Conservation (phyloP, 352 stramenopile species). For the Phytophthora pluvialis region DNA sequence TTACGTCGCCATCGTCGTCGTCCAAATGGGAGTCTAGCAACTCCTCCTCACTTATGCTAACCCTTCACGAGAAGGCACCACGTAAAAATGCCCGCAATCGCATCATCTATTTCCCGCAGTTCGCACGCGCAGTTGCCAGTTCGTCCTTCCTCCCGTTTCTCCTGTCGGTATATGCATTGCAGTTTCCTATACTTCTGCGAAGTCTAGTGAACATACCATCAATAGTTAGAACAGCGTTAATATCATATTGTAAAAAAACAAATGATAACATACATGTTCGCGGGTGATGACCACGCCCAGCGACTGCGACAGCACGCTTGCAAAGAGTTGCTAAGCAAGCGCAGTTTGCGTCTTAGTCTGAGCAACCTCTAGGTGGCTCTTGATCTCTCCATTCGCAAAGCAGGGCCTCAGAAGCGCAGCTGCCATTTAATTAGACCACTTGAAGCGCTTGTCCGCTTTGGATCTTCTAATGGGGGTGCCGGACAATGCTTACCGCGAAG, state of each 20-base stretch:
- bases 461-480: neutral
- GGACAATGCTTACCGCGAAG: too few relatives aligned
- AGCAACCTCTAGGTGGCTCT: neutral
- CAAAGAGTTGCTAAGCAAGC: neutral
- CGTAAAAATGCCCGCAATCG: neutral
- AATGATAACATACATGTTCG: neutral
- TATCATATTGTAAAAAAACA: neutral
- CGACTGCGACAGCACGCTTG: neutral
- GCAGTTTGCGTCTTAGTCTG: neutral
- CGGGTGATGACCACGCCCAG: neutral
- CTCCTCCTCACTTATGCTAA: neutral
- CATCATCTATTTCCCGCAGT: conserved; percentile 3
- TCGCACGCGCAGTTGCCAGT: neutral
- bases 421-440: neutral
- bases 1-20: neutral
- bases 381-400: neutral
- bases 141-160: neutral
- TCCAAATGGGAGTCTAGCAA: neutral
- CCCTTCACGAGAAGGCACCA: neutral
- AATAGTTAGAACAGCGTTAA: neutral
- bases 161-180: conserved; percentile 1
- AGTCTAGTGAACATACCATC: neutral
- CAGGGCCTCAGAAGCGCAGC: neutral
- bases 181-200: neutral
- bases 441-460: neutral